Base-by-base conservation (phyloP, 176 grass and related monocot species). In the Oryza australiensis region DNA sequence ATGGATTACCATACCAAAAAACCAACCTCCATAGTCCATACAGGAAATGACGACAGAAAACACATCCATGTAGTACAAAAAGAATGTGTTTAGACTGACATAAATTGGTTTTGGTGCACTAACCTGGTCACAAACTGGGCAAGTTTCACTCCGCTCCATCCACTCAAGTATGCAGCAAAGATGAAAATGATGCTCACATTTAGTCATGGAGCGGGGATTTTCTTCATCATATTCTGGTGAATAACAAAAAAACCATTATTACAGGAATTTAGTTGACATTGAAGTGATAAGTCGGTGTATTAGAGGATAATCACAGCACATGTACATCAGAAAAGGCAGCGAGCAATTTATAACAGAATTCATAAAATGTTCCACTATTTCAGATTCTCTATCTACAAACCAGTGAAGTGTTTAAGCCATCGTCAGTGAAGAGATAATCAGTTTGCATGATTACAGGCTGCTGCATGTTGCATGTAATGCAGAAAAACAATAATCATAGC, bases 131-230 rank as follows among this genome's bases (percentile, higher is more conserved):
- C 90, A 93, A 48, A 97, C 68, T 26, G 94, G 90, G 60, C 90
- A 97, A 6, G 90, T 91, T 22, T 87, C 86, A 60, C 94, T 91
- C 38, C 94, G 71, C 68, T 97, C 90, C 94, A 97, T 91, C 94
- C 94, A 97, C 63, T 93, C 90, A 33, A 89, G 90, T 48, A 95
- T 88, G 79, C 90, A 90, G 70, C 74, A 87, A 12, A 92, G 81
- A 84, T 92, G 93, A 74, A 95, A 95, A 82, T 90, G 85, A 41
- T 95, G 93, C 34, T 92, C 82, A 29, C 87, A 92, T 66, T 83
- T 91, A 33, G 85, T 92, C 32, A 92, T 51, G 23, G 87, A 87
- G 45, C 77, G 28, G 71, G 90, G 90, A 78, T 93, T 93, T 48
- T 89, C 88, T 77, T 76, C 78, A 76, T 89, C 94, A 80, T 96